Base-by-base conservation (phyloP, 208 protist species). In the Trypanosoma grayi region DNA sequence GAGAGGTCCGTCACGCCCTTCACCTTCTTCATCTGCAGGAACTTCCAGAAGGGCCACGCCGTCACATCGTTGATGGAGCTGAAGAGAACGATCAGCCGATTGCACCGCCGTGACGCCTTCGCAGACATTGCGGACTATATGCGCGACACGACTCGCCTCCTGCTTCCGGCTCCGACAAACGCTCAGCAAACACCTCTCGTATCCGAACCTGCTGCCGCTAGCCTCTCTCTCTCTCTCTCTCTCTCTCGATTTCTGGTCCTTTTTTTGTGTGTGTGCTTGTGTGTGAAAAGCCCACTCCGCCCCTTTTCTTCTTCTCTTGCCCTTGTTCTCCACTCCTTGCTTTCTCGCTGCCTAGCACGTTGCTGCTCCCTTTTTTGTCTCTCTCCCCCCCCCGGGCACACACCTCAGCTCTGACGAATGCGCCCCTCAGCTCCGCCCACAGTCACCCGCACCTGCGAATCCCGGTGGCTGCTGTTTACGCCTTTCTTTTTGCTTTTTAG, bases 21-120 rank as follows among this genome's bases (percentile, higher is more conserved):
- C 20, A 91, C 73, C 55, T 86, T 83, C 65, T 90, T 93, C 83
- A 93, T 86, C 51, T 94, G 87, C 20, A 91, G 59, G 59, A 90
- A 91, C 70, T 94, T 94, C 84, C 87, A 94, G 51, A 91, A 94
- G 0, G 87, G 84, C 84, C 87, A 94, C 43, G 79, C 75, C 4
- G 87, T 90, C 41, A 87, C 79, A 66, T 94, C 84, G 67, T 94
- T 94, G 60, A 94, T 87, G 51, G 73, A 86, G 48, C 81, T 73
- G 55, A 82, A 94, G 14, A 94, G 59, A 43, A 90, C 72, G 62
- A 94, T 62, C 13, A 94, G 48, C 10, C 83, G 73, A 65, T 90
- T 91, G 20, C 57, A 52, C 16, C 44, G 39, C 28, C 69, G 41
- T 27, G 43, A 40, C 18, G 16, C 24, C 36, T 66, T 55, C 0